These are phyloP conservation scores for Sclerotinia subarctica DNA, from an alignment of 2,329 filamentous ascomycete genomes.

Conservation along the genomic window DNA sequence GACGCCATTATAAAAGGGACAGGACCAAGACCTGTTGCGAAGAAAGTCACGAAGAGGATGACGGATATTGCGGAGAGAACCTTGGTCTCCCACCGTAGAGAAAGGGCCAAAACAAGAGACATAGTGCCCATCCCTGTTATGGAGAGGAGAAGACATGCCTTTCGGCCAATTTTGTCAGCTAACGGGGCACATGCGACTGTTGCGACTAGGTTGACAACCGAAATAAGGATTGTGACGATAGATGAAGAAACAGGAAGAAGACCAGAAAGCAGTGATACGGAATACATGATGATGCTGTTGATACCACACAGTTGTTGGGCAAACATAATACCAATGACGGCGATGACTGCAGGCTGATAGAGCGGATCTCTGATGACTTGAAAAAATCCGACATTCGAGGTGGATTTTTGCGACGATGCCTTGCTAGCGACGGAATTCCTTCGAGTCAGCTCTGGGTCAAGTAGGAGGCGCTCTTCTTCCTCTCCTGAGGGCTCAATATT, in stretches of 20 bases:
- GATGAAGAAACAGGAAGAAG: constrained; percentile 79
- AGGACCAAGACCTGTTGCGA: constrained; percentile 85
- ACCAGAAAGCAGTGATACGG: constrained; percentile 79
- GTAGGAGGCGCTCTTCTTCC: constrained; percentile 35
- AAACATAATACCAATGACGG: constrained; percentile 86
- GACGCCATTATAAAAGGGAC: constrained; percentile 93
- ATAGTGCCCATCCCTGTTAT: constrained; percentile 80
- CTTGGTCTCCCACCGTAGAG: constrained; percentile 71
- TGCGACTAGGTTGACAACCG: constrained; percentile 78
- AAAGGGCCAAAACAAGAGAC: constrained; percentile 73
- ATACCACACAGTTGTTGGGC: constrained; percentile 91
- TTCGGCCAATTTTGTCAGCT: constrained; percentile 83
- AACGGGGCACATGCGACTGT: constrained; percentile 80
- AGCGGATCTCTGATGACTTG: constrained; percentile 64
- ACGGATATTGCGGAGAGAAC: constrained; percentile 77
- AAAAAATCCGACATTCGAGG: constrained; percentile 55
- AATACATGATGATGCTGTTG: constrained; percentile 99
- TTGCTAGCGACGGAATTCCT: constrained; percentile 33
- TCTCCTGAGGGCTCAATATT: constrained; percentile 40
- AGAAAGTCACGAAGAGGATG: constrained; percentile 81
- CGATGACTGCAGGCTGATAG: constrained; percentile 72
- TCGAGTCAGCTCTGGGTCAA: constrained; percentile 27
- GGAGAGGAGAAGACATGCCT: constrained; percentile 76
- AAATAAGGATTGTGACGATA: constrained; percentile 82
- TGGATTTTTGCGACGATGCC: constrained; percentile 31